Evolutionary conservation across 805 yeast species (phyloP), one percentile per base, ranked within the genome.

Genomic region (Teunomyces gatunensis): DNA sequence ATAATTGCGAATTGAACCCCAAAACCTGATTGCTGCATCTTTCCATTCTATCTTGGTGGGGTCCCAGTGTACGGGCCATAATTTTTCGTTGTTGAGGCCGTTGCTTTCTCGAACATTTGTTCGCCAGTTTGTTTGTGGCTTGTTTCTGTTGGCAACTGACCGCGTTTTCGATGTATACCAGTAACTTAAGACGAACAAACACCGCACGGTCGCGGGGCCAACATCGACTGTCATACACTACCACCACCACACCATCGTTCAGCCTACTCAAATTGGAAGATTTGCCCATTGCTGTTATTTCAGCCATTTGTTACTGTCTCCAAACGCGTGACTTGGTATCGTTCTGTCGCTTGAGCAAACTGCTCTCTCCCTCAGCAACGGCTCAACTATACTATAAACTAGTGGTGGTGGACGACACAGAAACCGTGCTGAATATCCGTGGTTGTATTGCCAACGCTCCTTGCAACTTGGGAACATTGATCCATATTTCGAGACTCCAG

Each of bases 301-400:
- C 39, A 9, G 41, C 46, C 21, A 58, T 64, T 7, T 65, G 62
- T 37, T 48, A 54, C 12, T 48, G 45, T 30, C 52, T 64, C 5
- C 42, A 47, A 20, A 56, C 63, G 5, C 28, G 45, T 6, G 66
- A 64, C 42, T 50, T 67, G 23, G 50, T 62, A 18, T 56, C 47
- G 20, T 37, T 63, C 6, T 58, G 65, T 28, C 28, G 55, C 5
- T 44, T 58, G 4, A 55, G 63, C 37, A 51, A 55, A 29, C 44
- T 49, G 40, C 54, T 63, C n/a, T 65, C 62, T 44, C 47, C 60
- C 13, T 68, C 65, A 2, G 67, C 69, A 0, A 56, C 56, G 0
- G 47, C 47, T 21, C 52, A 58, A 25, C 41, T 67, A 10, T 64
- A 65, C 49, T 47, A 50, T 12, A 55, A 52, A 27, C 53, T 65